A percentile compares a stretch with the other conserved stretches of the same genome.
These are phyloP conservation scores for Syzygium jambos DNA, from an alignment of 345 rosid species.

Conservation along the genomic window DNA sequence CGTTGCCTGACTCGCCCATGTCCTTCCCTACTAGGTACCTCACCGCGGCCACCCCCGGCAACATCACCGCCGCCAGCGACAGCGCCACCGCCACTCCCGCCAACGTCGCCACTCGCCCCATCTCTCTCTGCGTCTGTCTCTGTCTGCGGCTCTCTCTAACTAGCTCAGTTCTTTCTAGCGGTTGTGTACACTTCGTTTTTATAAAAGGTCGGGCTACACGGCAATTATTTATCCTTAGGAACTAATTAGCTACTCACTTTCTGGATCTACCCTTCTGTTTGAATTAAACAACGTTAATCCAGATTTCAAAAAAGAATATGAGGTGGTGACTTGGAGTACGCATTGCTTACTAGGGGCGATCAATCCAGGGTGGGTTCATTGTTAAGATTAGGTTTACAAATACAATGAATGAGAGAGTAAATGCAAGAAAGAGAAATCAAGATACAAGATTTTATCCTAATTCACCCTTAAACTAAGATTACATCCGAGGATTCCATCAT, in stretches of 20 bases:
- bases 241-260: background rate
- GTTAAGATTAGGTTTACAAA: no score
- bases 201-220: background rate
- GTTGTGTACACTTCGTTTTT: background rate
- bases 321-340: background rate
- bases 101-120: constrained; percentile 13
- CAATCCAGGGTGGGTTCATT: no score
- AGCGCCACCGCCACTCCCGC: constrained; percentile 3
- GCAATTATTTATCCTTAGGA: background rate
- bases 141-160: background rate
- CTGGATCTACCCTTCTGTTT: background rate
- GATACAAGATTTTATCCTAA: no score
- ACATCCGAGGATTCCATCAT: no score
- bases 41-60: constrained; percentile 18
- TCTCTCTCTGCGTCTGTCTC: background rate
- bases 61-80: constrained; percentile 14
- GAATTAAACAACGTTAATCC: background rate
- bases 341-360: no score
- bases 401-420: no score
- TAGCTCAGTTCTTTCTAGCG: background rate
- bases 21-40: constrained; percentile 52
- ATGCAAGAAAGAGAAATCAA: no score
- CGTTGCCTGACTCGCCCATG: constrained; percentile 3
- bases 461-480: no score
- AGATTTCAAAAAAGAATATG: background rate